Base-by-base conservation (phyloP, 2,329 filamentous ascomycete genomes). In the Fusarium lateritium region DNA sequence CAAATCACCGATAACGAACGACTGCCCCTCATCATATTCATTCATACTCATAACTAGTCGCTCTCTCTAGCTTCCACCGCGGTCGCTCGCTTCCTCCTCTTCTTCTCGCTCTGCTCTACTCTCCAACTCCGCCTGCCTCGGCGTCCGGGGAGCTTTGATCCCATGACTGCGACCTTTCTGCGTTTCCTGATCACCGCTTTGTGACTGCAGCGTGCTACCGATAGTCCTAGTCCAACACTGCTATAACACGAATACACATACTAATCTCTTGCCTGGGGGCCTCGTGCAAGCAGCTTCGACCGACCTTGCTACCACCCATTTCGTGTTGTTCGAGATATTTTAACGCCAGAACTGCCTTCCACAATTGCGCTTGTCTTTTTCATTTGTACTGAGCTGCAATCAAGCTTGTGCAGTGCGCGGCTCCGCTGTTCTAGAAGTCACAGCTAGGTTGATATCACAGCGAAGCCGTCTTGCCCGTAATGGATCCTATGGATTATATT, bases 401-500 rank as follows among this genome's bases (percentile, higher is more conserved):
- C 36, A 36, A 44, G 43, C 56, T 49, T 45, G 24, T 39, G 47
- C 40, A 31, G 52, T 63, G 42, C 21, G 49, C 63, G 39, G 59
- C 52, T 63, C 47, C 44, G 31, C 47, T 45, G n/a, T 24, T 17
- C 42, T 26, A 44, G 46, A 33, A 53, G 42, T 60, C 36, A 36
- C 40, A 21, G 36, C 40, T 53, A 56, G 44, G 43, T 28, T 45
- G 36, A 36, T 24, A 62, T 47, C 33, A 34, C 53, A 62, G 47
- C 53, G 39, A 51, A 63, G 22, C 53, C 42, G 34, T 38, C 43
- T 67, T 38, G 52, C 46, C 36, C 52, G 44, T 39, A 39, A 77
- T 77, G 75, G 75, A 77, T 67, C 73, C 69, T 17, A 73, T 74
- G 67, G 72, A 77, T 34, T 73, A 72, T 55, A 56, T 74, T 38